Base-by-base conservation (phyloP, 148 eudicot genomes). In the Rheum nobile region DNA sequence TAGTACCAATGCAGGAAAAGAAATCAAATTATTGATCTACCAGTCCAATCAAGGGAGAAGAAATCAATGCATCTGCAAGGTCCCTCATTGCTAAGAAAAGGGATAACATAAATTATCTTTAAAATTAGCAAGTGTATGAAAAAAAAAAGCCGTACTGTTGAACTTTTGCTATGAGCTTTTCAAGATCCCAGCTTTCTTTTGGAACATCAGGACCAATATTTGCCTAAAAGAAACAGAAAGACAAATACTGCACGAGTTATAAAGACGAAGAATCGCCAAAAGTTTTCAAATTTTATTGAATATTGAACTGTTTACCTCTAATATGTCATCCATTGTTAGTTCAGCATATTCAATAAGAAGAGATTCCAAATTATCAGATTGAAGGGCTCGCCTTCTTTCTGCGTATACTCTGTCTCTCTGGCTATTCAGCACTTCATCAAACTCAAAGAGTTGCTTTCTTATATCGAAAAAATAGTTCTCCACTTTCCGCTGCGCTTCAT, bases 401-500 rank as follows among this genome's bases (percentile, higher is more conserved):
- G 89, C 87, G 83, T 95, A 95, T 0, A 95, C 92, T 59, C 99
- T 87, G 70, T 95, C 99, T 83, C 99, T 91, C 86, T 95, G 99
- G 88, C 99, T 95, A 79, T 95, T 95, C 79, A 95, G 83, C 68
- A 95, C 99, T 82, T 95, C 99, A 79, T 95, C 99, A 76, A 82
- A 95, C 86, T 95, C 99, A 72, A 95, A 95, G 38, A 95, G 81
- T 72, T 95, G 96, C 84, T 92, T 95, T 74, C 99, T 80, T 76
- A 92, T 92, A 82, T 95, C 99, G 75, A 95, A 95, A 76, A 95
- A 95, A 84, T 95, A 95, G 78, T 90, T 95, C 83, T 95, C 99
- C 82, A 95, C 99, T 83, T 95, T 95, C 82, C 99, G 78, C 78
- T 95, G 99, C 78, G 99, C 99, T 87, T 95, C 99, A 84, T 95